phyloP scores from a whole-genome alignment of 2,329 filamentous ascomycete genomes.

The Lomentospora prolificans region DNA sequence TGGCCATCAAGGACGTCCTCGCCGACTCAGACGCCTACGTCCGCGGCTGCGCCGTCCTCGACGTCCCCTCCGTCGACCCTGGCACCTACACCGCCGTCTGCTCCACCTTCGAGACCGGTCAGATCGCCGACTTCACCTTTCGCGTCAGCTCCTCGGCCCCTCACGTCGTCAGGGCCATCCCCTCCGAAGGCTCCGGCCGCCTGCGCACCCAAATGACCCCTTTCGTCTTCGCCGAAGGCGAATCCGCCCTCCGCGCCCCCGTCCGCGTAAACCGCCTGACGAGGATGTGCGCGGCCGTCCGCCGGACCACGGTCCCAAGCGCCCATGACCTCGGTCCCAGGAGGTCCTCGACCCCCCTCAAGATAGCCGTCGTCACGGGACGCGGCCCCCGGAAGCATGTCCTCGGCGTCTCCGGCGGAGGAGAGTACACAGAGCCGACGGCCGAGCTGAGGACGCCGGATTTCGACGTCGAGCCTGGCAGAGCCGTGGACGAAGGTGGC shows the following conservation, averaged over 20 bases:
- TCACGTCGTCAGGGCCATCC: constrained; percentile 49
- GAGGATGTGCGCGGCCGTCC: constrained; percentile 31
- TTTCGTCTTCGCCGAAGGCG: constrained; percentile 38
- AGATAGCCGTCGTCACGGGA: constrained; percentile 64
- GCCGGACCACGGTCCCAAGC: constrained; percentile 15
- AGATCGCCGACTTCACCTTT: constrained; percentile 64
- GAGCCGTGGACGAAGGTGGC: constrained; percentile 42
- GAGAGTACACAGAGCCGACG: constrained; percentile 61
- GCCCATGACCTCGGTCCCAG: neutral
- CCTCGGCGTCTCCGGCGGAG: constrained; percentile 58
- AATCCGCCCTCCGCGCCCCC: constrained; percentile 28
- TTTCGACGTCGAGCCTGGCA: constrained; percentile 62
- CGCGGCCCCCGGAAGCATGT: constrained; percentile 57
- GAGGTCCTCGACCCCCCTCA: constrained; percentile 45
- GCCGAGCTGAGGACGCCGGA: constrained; percentile 60
- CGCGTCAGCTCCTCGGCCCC: constrained; percentile 57
- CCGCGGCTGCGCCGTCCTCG: constrained; percentile 63
- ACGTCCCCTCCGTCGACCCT: constrained; percentile 48
- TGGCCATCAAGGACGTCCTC: constrained; percentile 69
- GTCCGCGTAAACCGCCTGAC: constrained; percentile 42
- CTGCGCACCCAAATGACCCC: constrained; percentile 50
- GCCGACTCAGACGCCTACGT: constrained; percentile 83
- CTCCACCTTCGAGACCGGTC: constrained; percentile 79
- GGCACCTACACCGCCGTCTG: constrained; percentile 82
- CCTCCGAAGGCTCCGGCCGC: constrained; percentile 65